phyloP scores from a whole-genome alignment of 306 rosid species.

The Cajanus cajan region DNA sequence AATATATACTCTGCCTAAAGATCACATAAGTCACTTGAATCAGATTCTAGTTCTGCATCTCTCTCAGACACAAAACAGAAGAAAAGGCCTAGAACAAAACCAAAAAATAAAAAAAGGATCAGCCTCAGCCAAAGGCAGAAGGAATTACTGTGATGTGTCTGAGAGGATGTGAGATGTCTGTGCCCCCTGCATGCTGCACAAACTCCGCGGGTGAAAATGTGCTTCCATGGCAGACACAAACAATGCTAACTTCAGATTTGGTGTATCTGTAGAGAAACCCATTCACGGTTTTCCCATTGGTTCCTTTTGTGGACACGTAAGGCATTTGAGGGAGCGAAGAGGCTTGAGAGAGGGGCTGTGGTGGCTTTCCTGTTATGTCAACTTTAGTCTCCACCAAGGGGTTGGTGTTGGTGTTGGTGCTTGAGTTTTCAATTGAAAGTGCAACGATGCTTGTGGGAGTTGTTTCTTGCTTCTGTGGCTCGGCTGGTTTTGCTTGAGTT shows the following conservation, averaged over 20 bases:
- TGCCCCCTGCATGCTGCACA: slow-evolving; percentile 91
- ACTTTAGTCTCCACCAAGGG: slow-evolving; percentile 24
- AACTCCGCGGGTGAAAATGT: slow-evolving; percentile 78
- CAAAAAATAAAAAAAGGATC: neutral
- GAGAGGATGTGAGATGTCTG: slow-evolving; percentile 58
- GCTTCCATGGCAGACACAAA: slow-evolving; percentile 90
- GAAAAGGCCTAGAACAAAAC: neutral
- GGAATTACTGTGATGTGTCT: slow-evolving; percentile 74
- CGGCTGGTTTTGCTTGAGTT: slow-evolving; percentile 13
- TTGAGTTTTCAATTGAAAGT: neutral
- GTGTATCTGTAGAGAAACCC: slow-evolving; percentile 68
- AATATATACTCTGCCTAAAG: slow-evolving; percentile 20
- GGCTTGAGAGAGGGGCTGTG: slow-evolving; percentile 31
- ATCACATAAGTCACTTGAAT: neutral
- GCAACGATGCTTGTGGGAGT: neutral
- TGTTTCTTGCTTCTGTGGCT: no score
- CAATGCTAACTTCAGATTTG: slow-evolving; percentile 64
- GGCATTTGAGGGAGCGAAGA: slow-evolving; percentile 59
- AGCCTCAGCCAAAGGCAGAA: slow-evolving; percentile 38
- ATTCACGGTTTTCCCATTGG: slow-evolving; percentile 56
- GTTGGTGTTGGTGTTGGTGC: neutral
- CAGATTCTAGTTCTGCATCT: neutral
- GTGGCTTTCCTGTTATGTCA: slow-evolving; percentile 37
- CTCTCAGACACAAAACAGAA: neutral
- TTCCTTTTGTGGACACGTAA: slow-evolving; percentile 64